Conservation (phyloP, 768 basidiomycete genomes). For the Pholiota conissans region DNA sequence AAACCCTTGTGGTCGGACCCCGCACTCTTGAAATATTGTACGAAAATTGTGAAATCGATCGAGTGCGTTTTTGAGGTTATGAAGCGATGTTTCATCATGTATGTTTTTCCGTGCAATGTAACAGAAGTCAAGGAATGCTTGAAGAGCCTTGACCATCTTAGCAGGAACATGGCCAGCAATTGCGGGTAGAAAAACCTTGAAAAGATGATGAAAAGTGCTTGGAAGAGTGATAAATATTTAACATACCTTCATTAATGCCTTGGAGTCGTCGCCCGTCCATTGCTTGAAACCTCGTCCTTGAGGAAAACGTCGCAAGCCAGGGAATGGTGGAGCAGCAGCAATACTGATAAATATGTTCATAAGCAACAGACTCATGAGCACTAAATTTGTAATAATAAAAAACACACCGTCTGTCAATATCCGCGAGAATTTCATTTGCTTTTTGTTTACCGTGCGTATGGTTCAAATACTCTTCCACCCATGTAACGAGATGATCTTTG, state of each 20-base stretch:
- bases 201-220: neutral
- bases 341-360: slow-evolving; percentile 12
- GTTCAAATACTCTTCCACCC: slow-evolving; percentile 31
- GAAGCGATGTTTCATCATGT: slow-evolving; percentile 19
- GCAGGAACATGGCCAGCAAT: slow-evolving; percentile 25
- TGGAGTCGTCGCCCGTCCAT: slow-evolving; percentile 35
- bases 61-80: slow-evolving; percentile 14
- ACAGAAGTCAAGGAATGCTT: slow-evolving; percentile 30
- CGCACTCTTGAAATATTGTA: slow-evolving; percentile 23
- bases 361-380: too few species aligned
- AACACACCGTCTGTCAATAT: slow-evolving; percentile 28
- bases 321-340: slow-evolving; percentile 5
- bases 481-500: slow-evolving; percentile 41
- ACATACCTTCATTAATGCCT: slow-evolving; percentile 35
- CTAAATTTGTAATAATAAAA: neutral
- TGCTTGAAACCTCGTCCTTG: neutral
- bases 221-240: neutral
- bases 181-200: slow-evolving; percentile 22
- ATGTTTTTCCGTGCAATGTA: slow-evolving; percentile 22
- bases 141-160: slow-evolving; percentile 22
- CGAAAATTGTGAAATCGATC: slow-evolving; percentile 26
- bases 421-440: slow-evolving; percentile 26
- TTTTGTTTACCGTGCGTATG: slow-evolving; percentile 12
- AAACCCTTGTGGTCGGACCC: neutral
- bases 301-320: neutral